These are phyloP conservation scores for Berberis thunbergii DNA, from an alignment of 164 flowering plant species.

Conservation along the genomic window DNA sequence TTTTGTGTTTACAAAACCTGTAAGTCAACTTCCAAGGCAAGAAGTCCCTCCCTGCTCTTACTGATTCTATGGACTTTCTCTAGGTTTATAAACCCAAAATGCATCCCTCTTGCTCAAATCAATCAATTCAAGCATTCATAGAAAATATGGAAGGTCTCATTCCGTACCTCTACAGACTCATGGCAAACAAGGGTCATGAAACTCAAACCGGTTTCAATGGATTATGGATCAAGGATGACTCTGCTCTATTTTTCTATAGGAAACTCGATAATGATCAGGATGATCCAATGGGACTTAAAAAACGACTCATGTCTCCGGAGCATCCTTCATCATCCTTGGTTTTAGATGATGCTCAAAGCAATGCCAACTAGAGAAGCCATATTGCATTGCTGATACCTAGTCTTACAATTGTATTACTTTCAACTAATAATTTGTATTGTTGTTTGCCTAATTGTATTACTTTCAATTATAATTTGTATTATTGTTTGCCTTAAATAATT, in stretches of 20 bases:
- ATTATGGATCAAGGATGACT: background rate
- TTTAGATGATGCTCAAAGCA: background rate
- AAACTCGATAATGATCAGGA: background rate
- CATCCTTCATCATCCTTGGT: background rate
- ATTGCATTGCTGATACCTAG: too few species aligned
- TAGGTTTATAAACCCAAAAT: background rate
- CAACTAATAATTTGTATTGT: too few species aligned
- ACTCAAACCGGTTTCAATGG: background rate
- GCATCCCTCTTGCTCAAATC: too few species aligned
- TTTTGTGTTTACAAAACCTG: background rate
- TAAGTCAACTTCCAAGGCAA: background rate
- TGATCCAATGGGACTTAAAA: background rate
- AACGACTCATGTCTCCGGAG: background rate
- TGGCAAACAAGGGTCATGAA: background rate
- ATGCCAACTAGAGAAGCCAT: too few species aligned
- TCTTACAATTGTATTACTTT: too few species aligned
- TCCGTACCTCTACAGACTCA: conserved; percentile 5
- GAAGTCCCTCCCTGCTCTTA: background rate
- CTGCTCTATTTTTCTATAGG: background rate
- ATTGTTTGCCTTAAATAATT: too few species aligned
- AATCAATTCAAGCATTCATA: background rate
- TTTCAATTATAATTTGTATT: too few species aligned
- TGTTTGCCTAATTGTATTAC: too few species aligned
- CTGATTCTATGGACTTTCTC: background rate
- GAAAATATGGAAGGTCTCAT: conserved; percentile 8